Conservation (phyloP, 2,329 filamentous ascomycete genomes). For the Aspergillus vadensis region DNA sequence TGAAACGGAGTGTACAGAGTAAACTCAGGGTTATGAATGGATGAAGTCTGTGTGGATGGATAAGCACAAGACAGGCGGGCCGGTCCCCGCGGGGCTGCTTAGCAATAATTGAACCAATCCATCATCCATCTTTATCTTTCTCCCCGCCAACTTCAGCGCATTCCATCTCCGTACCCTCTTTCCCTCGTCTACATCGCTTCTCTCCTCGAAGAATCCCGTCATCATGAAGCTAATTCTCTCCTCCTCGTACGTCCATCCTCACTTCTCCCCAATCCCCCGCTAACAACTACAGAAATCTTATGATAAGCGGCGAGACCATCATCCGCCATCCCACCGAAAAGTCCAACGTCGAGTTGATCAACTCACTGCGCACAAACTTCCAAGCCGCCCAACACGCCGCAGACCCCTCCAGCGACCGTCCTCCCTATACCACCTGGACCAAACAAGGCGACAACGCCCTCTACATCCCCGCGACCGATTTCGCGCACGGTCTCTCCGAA, state of each 20-base stretch:
- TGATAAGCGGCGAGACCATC: slow-evolving; percentile 79
- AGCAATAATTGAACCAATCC: slow-evolving; percentile 21
- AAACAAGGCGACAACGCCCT: slow-evolving; percentile 61
- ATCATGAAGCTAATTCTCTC: slow-evolving; percentile 82
- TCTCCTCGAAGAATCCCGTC: background rate
- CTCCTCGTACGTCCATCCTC: slow-evolving; percentile 67
- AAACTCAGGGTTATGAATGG: background rate
- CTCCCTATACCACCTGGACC: slow-evolving; percentile 63
- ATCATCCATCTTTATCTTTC: background rate
- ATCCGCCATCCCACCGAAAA: slow-evolving; percentile 78
- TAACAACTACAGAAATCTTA: slow-evolving; percentile 66
- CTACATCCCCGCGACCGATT: slow-evolving; percentile 78
- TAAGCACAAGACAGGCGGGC: background rate
- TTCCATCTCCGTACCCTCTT: background rate
- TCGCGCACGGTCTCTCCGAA: slow-evolving; percentile 72
- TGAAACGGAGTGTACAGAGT: background rate
- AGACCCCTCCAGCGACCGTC: slow-evolving; percentile 11
- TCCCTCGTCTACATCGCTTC: background rate
- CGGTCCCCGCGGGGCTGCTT: slow-evolving; percentile 32
- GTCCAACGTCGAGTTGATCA: slow-evolving; percentile 91
- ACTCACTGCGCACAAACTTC: slow-evolving; percentile 83
- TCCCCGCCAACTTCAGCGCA: slow-evolving; percentile 7
- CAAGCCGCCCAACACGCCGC: slow-evolving; percentile 63
- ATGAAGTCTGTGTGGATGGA: background rate
- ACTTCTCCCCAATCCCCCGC: background rate